Percentiles rank a stretch among this genome's conserved stretches.
phyloP scores from a whole-genome alignment of 805 yeast species.

The Tetrapisispora nanseiensis region DNA sequence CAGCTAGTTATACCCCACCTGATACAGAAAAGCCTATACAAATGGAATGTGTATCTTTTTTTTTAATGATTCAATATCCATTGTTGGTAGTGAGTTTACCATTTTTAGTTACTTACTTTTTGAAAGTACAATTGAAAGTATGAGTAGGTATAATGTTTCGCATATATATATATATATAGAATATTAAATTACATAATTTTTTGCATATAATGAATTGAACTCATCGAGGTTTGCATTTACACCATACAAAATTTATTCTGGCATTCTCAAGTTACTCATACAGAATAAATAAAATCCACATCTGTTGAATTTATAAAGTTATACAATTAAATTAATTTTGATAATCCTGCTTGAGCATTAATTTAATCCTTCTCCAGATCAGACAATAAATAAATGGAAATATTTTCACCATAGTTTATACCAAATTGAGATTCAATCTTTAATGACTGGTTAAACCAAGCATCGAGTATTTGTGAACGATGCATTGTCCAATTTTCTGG shows the following conservation, averaged over 20 bases:
- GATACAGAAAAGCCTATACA: constrained; percentile 36
- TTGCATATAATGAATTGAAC: neutral
- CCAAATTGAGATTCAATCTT: constrained; percentile 38
- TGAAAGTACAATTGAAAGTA: constrained; percentile 28
- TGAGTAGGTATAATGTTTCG: constrained; percentile 5
- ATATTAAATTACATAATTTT: no score
- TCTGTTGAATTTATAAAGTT: neutral
- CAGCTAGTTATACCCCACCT: constrained; percentile 79
- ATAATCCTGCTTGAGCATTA: neutral
- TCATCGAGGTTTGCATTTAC: neutral
- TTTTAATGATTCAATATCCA: constrained; percentile 65
- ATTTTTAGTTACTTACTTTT: constrained; percentile 36
- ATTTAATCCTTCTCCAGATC: constrained; percentile 30
- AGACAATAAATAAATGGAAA: constrained; percentile 48
- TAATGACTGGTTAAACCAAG: constrained; percentile 45
- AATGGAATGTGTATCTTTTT: constrained; percentile 78
- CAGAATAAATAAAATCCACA: no score
- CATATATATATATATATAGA: no score
- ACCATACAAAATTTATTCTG: no score
- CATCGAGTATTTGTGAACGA: constrained; percentile 53
- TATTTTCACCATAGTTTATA: constrained; percentile 57
- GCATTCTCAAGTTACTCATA: no score
- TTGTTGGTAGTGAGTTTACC: constrained; percentile 62
- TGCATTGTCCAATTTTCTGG: constrained; percentile 63
- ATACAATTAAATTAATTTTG: neutral